Evolutionary conservation across 2,329 filamentous ascomycete genomes (phyloP).

Genomic region (Claviceps cyperi): DNA sequence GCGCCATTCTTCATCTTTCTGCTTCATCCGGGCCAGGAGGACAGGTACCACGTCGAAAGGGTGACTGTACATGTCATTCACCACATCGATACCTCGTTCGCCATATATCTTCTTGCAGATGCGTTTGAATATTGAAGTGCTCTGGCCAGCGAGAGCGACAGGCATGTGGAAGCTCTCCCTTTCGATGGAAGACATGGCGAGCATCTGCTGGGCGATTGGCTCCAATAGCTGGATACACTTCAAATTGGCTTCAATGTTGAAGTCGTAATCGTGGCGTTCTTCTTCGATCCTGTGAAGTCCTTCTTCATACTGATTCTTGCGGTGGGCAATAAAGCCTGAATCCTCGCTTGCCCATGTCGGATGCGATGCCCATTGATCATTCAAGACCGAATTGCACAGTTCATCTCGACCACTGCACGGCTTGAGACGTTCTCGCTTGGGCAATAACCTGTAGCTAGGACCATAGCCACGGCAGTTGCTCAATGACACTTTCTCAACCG

Average conservation of each 20-base stretch:
- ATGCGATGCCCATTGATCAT: constrained; percentile 97
- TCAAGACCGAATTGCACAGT: constrained; percentile 82
- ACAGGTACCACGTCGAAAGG: constrained; percentile 83
- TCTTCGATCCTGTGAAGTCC: constrained; percentile 92
- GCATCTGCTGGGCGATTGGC: constrained; percentile 81
- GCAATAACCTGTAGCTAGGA: constrained; percentile 85
- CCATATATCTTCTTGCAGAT: constrained; percentile 97
- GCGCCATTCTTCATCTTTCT: constrained; percentile 96
- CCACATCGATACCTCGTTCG: constrained; percentile 71
- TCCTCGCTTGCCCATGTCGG: constrained; percentile 98
- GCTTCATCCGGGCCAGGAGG: constrained; percentile 76
- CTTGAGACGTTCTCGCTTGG: constrained; percentile 80
- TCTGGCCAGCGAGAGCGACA: constrained; percentile 74
- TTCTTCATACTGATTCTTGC: constrained; percentile 93
- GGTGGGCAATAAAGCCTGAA: constrained; percentile 90
- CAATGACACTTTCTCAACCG: constrained; percentile 71
- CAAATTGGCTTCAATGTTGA: constrained; percentile 88
- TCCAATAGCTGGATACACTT: constrained; percentile 94
- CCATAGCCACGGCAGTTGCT: constrained; percentile 93
- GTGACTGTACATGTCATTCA: constrained; percentile 70
- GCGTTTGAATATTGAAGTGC: constrained; percentile 90
- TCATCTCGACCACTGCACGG: constrained; percentile 89
- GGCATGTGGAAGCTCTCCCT: constrained; percentile 65
- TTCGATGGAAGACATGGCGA: constrained; percentile 62
- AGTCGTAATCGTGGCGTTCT: constrained; percentile 96